Evolutionary conservation across 495 filamentous ascomycete genomes (phyloP).

Genomic region (Diplogelasinospora grovesii): DNA sequence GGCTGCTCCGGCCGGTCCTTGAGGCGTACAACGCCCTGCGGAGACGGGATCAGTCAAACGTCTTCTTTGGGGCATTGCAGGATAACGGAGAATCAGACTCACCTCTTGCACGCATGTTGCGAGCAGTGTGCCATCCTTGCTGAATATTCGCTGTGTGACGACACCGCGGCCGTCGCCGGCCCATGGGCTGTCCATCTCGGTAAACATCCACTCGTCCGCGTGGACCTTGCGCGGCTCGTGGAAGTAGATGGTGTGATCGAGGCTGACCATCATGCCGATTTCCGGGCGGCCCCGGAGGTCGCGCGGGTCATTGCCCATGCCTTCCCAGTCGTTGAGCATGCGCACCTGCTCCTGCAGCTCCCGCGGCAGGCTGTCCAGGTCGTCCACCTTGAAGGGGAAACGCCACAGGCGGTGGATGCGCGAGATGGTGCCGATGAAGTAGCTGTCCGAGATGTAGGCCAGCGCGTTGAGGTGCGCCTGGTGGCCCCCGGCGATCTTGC

Average conservation of each 20-base stretch:
- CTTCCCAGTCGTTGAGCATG: slow-evolving; percentile 37
- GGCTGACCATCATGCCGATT: slow-evolving; percentile 92
- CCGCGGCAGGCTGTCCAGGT: slow-evolving; percentile 25
- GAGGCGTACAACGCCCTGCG: slow-evolving; percentile 21
- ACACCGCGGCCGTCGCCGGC: slow-evolving; percentile 81
- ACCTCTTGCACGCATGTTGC: slow-evolving; percentile 83
- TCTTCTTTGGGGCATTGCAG: no score
- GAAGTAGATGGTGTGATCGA: slow-evolving; percentile 95
- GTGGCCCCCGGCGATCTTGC: slow-evolving; percentile 67
- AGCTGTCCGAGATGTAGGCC: slow-evolving; percentile 86
- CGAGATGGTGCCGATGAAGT: slow-evolving; percentile 84
- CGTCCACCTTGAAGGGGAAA: slow-evolving; percentile 37
- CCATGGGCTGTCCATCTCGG: slow-evolving; percentile 93
- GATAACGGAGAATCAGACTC: no score
- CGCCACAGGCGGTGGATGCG: slow-evolving; percentile 69
- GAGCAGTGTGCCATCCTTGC: slow-evolving; percentile 71
- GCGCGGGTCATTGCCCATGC: slow-evolving; percentile 29
- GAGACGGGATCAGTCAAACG: slow-evolving; percentile 17
- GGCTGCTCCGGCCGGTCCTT: slow-evolving; percentile 11
- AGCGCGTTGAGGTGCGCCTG: slow-evolving; percentile 77
- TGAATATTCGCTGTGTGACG: slow-evolving; percentile 82
- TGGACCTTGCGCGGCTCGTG: slow-evolving; percentile 72
- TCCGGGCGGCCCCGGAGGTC: slow-evolving; percentile 37
- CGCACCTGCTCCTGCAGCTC: slow-evolving; percentile 22
- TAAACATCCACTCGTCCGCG: slow-evolving; percentile 91